Conservation (phyloP, 2,329 filamentous ascomycete species). For the Decorospora gaudefroyi region DNA sequence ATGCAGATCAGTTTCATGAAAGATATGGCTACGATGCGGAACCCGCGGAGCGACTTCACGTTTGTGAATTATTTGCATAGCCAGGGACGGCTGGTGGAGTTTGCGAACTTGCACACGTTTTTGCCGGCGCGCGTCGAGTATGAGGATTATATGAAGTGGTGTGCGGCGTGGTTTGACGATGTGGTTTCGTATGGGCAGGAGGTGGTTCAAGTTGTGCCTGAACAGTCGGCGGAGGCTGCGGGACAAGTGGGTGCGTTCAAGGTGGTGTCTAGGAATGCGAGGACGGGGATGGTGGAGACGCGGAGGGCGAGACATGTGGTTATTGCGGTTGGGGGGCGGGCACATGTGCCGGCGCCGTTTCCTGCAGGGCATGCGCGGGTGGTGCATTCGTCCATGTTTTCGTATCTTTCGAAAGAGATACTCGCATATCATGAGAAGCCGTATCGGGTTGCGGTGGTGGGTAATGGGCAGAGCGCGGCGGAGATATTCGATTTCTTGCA, state of each 20-base stretch:
- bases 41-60: conserved; percentile 89
- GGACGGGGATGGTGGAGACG: conserved; percentile 59
- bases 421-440: conserved; percentile 60
- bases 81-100: conserved; percentile 80
- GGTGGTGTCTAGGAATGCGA: conserved; percentile 66
- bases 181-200: conserved; percentile 77
- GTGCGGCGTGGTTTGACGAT: conserved; percentile 74
- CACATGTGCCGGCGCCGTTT: conserved; percentile 71
- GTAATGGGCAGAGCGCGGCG: conserved; percentile 88
- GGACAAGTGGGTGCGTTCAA: conserved; percentile 66
- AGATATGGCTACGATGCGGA: conserved; percentile 85
- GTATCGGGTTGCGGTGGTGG: conserved; percentile 81
- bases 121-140: conserved; percentile 85
- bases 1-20: conserved; percentile 99
- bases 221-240: conserved; percentile 55
- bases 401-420: conserved; percentile 64
- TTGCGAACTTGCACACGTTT: conserved; percentile 89
- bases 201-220: conserved; percentile 71
- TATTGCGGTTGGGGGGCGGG: conserved; percentile 68
- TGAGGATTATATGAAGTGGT: conserved; percentile 95
- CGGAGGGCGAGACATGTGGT: conserved; percentile 70
- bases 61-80: conserved; percentile 92
- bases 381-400: conserved; percentile 88
- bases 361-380: conserved; percentile 72
- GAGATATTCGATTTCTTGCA: conserved; percentile 94